Conservation (phyloP, 371 early-diverging fungal species). For the Coemansia sp. region DNA sequence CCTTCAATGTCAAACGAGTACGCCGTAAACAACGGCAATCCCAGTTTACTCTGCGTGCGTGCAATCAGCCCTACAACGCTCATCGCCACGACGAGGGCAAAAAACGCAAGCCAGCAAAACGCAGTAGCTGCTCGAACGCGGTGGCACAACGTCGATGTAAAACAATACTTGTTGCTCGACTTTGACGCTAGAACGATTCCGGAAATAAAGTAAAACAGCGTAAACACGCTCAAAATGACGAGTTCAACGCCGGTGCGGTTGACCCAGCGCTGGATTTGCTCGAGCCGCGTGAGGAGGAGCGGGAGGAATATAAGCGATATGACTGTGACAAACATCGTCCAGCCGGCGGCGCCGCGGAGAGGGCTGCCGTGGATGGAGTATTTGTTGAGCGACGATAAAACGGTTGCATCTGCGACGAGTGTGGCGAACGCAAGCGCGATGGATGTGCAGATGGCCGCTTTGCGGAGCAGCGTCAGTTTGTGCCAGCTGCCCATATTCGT, state of each 20-base stretch:
- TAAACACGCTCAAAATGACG: slow-evolving; percentile 1
- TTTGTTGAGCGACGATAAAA: slow-evolving; percentile 13
- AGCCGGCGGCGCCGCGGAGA: slow-evolving; percentile 13
- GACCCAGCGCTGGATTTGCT: slow-evolving; percentile 20
- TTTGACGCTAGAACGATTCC: slow-evolving; percentile 30
- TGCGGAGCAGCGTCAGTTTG: slow-evolving; percentile 24
- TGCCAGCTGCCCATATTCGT: slow-evolving; percentile 19
- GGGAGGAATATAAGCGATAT: slow-evolving; percentile 14
- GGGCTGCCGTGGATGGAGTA: neutral
- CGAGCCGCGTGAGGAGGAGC: slow-evolving; percentile 18
- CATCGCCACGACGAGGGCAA: slow-evolving; percentile 5
- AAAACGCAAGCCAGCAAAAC: slow-evolving; percentile 28
- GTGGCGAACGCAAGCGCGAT: slow-evolving; percentile 2
- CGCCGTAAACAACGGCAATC: slow-evolving; percentile 20
- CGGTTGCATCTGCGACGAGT: slow-evolving; percentile 12
- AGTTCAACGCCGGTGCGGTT: slow-evolving; percentile 40
- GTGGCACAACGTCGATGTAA: slow-evolving; percentile 10
- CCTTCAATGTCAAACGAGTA: slow-evolving; percentile 42
- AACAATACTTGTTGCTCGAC: slow-evolving; percentile 7
- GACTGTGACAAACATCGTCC: slow-evolving; percentile 30
- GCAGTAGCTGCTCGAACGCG: slow-evolving; percentile 24
- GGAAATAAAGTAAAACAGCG: slow-evolving; percentile 20
- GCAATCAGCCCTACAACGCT: slow-evolving; percentile 20
- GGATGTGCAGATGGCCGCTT: slow-evolving; percentile 3
- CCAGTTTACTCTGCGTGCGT: slow-evolving; percentile 21